These are phyloP conservation scores for Podosphaera fusca DNA, from an alignment of 2,329 filamentous ascomycete genomes.

Conservation along the genomic window DNA sequence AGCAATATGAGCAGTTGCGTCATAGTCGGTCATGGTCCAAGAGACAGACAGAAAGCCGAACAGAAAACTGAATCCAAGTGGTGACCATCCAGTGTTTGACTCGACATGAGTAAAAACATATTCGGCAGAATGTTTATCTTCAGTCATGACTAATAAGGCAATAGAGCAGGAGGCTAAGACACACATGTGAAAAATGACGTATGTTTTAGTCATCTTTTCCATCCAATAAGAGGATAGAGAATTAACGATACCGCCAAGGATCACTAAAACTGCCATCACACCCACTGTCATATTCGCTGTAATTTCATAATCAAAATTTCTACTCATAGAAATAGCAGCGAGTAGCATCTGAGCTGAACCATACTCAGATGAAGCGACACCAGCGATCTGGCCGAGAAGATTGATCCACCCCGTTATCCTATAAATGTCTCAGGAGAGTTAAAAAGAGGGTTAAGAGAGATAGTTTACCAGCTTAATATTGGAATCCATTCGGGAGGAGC, in stretches of 20 bases:
- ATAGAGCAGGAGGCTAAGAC: constrained; percentile 28
- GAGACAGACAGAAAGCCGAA: constrained; percentile 35
- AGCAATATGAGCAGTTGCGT: constrained; percentile 23
- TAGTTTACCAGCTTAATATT: constrained; percentile 22
- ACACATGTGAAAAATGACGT: constrained; percentile 32
- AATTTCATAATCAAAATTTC: constrained; percentile 24
- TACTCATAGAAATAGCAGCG: constrained; percentile 28
- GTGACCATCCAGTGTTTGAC: constrained; percentile 28
- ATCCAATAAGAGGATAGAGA: constrained; percentile 33
- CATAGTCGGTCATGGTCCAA: constrained; percentile 37
- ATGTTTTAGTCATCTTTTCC: constrained; percentile 32
- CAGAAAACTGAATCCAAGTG: constrained; percentile 30
- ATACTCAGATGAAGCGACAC: constrained; percentile 33
- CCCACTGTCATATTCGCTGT: constrained; percentile 25
- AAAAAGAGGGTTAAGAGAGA: background rate
- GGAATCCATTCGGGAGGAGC: constrained; percentile 25
- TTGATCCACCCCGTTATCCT: constrained; percentile 24
- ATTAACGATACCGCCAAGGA: constrained; percentile 29
- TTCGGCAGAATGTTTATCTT: constrained; percentile 25
- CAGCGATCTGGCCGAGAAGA: constrained; percentile 25
- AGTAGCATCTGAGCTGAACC: constrained; percentile 31
- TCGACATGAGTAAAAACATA: constrained; percentile 33
- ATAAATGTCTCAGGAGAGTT: background rate
- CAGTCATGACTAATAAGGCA: constrained; percentile 25
- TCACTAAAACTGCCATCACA: constrained; percentile 30